Base-by-base conservation (phyloP, 2,329 filamentous ascomycete genomes). In the Sporothrix pallida region DNA sequence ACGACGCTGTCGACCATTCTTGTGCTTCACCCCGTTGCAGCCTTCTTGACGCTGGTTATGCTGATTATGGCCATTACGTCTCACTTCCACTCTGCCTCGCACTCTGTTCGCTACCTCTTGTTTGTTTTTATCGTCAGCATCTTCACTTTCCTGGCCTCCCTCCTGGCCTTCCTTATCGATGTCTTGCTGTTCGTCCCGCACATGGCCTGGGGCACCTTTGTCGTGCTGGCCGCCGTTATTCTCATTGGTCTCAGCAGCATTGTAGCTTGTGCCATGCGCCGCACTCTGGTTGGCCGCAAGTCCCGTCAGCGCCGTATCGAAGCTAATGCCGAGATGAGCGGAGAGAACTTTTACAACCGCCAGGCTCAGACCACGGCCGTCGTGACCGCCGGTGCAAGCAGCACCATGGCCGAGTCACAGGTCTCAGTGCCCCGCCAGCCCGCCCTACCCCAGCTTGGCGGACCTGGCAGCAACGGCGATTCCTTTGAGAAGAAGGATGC, bases 241-340 rank as follows among this genome's bases (percentile, higher is more conserved):
- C 84, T 98, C 72, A 92, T 97, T 69, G 90, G 93, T 70, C 86
- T 93, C 31, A 93, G 93, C 80, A 92, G 91, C 58, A 88, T 99
- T 73, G 90, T 98, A 50, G 95, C 94, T 9, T 99, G 95, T 81
- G 94, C 94, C 26, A 98, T 98, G 94, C 92, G 96, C 76, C 90
- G 95, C 75, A 97, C 95, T 2, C 85, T 98, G 73, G 93, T 98
- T 75, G 93, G 93, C 81, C 90, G 95, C 78, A 98, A 98, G 84
- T 93, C 95, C n/a, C 89, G 95, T 75, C 95, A 96, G 86, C 93
- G 91, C 85, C 90, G 94, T 63, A 97, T 98, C 80, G 94, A 91
- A 2, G 93, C 97, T 81, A 97, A 98, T 80, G 93, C 95, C 8
- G 95, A 98, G 81, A 98, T 98, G 95, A 98, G 93, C 80, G 95